These are phyloP conservation scores for Triticum aestivum DNA, from an alignment of 176 grass and related monocot genomes.

Conservation along the genomic window IWGSC_CS_RefSeq_v2.1 NC_057805.1:211661057-211661556, in stretches of 20 bases:
- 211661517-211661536: background rate
- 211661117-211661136: background rate
- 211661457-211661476: constrained; percentile 90
- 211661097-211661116: background rate
- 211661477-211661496: constrained; percentile 66
- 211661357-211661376: background rate
- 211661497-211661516: background rate
- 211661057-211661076: background rate
- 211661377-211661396: constrained; percentile 90
- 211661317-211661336: constrained; percentile 10
- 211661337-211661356: constrained; percentile 4
- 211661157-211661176: background rate
- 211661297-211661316: constrained; percentile 76
- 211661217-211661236: constrained; percentile 15
- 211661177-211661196: background rate
- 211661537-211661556: background rate
- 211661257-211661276: constrained; percentile 94
- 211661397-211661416: constrained; percentile 79
- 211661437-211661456: constrained; percentile 78
- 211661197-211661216: background rate
- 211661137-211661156: background rate
- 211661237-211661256: constrained; percentile 79
- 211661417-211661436: constrained; percentile 89
- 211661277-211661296: constrained; percentile 96
- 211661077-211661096: background rate